phyloP scores from a whole-genome alignment of 352 stramenopile species.

The Globisporangium carolinianum region DNA sequence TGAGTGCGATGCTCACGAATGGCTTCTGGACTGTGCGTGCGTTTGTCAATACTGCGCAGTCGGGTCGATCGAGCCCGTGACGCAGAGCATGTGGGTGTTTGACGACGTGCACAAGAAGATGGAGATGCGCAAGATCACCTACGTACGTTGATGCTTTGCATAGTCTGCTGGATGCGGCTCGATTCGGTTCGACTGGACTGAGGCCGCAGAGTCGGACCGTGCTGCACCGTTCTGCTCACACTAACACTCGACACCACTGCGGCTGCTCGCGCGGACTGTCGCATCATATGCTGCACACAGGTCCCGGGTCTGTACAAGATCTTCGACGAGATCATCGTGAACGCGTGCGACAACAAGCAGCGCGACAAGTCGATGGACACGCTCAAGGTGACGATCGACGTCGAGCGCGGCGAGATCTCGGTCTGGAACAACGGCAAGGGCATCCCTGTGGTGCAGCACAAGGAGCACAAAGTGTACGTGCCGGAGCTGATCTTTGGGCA shows the following conservation, averaged over 20 bases:
- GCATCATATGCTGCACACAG: conserved; percentile 16
- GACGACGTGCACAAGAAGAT: conserved; percentile 89
- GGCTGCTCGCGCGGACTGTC: not conserved
- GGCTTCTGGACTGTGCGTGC: not conserved
- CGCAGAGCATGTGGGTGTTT: conserved; percentile 91
- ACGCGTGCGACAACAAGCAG: conserved; percentile 99
- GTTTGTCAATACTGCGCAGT: conserved; percentile 35
- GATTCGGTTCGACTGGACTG: too few relatives aligned
- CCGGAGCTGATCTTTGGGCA: conserved; percentile 98
- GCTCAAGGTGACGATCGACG: conserved; percentile 93
- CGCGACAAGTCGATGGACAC: conserved; percentile 94
- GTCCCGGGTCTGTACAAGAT: conserved; percentile 97
- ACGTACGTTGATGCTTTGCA: conserved; percentile 21
- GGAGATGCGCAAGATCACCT: conserved; percentile 91
- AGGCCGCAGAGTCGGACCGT: too few relatives aligned
- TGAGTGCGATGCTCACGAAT: not conserved
- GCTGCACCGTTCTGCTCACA: too few relatives aligned
- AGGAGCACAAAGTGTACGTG: conserved; percentile 96
- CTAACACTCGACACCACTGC: too few relatives aligned
- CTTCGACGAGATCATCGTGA: conserved; percentile 99
- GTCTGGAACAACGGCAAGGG: conserved; percentile 98
- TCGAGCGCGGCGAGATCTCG: conserved; percentile 89
- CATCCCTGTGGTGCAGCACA: conserved; percentile 96
- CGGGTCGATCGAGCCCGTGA: conserved; percentile 91
- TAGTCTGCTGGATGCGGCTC: not conserved